Base-by-base conservation (phyloP, 495 filamentous ascomycete genomes). In the Xylaria longipes region DNA sequence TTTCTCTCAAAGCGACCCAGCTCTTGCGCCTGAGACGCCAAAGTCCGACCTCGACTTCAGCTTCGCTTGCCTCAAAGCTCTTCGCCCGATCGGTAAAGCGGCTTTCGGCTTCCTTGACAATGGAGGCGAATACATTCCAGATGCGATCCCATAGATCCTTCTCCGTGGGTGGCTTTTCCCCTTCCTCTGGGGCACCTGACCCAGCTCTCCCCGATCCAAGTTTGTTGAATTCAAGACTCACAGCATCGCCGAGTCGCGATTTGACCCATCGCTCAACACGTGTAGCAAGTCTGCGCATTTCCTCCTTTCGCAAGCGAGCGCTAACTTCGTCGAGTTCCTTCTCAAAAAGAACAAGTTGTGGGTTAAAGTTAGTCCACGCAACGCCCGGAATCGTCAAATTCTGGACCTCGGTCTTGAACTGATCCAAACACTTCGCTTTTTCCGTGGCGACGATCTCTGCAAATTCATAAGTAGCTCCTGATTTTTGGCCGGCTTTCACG, bases 131-230 rank as follows among this genome's bases (percentile, higher is more conserved):
- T 58, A 93, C 86, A 50, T 84, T 90, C 96, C 96, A 99, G 71
- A 98, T 91, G 31, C 97, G 91, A 80, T 99, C 97, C 96, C 96
- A 99, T 25, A 99, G 90, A 52, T 93, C 91, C 71, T 91, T 94
- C 80, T 97, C 95, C 0, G 86, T 79, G 17, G 82, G 68, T 3
- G 92, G 90, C 80, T 91, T 91, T 41, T 93, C 91, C 15, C 91
- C 93, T 11, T 86, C 81, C 73, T 94, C 94, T 2, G 94, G 93
- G 3, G 92, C 93, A 61, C 91, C 92, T 43, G 88, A 86, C 5
- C 94, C 94, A 64, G 88, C 93, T 71, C 94, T 88, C 6, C 94
- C 94, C 52, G 93, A 94, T 1, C 94, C 94, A 35, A 99, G 89
- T 65, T 92, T 93, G 78, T 97, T 98, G 85, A 99, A 98, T 78